These are phyloP conservation scores for Didymella keratinophila DNA, from an alignment of 2,329 filamentous ascomycete species.

Conservation along the genomic window DNA sequence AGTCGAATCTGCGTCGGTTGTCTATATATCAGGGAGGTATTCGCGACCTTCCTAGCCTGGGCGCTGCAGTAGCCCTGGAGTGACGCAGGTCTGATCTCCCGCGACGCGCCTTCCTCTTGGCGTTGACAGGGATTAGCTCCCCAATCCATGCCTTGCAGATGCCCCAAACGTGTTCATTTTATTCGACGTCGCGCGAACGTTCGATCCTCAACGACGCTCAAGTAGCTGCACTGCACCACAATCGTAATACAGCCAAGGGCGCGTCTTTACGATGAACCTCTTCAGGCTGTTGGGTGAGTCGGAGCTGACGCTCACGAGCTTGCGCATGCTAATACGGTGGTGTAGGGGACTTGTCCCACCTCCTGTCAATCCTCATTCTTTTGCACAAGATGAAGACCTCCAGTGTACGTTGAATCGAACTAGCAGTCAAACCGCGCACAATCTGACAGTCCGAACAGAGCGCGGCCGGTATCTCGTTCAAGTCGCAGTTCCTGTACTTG, in stretches of 20 bases:
- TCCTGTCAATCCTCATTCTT: conserved; percentile 91
- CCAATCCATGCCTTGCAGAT: conserved; percentile 34
- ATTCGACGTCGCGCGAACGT: conserved; percentile 27
- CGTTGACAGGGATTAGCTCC: conserved; percentile 41
- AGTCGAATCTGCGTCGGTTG: neutral
- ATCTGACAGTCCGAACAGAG: conserved; percentile 60
- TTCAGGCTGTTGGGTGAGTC: conserved; percentile 71
- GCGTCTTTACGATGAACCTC: conserved; percentile 67
- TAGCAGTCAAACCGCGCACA: neutral
- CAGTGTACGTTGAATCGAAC: conserved; percentile 68
- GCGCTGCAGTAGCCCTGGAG: conserved; percentile 22
- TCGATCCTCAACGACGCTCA: conserved; percentile 22
- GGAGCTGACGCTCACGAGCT: neutral
- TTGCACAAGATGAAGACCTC: conserved; percentile 93
- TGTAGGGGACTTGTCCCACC: conserved; percentile 91
- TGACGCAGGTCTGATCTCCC: conserved; percentile 30
- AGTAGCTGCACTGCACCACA: conserved; percentile 27
- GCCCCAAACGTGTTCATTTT: conserved; percentile 51
- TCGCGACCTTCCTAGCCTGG: conserved; percentile 2
- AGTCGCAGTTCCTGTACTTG: conserved; percentile 94
- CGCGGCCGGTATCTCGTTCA: conserved; percentile 97
- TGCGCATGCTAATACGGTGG: conserved; percentile 37
- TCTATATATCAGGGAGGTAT: neutral
- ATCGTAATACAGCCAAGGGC: conserved; percentile 30
- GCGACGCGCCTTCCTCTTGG: conserved; percentile 22